These are phyloP conservation scores for Beauveria rudraprayagi DNA, from an alignment of 2,329 filamentous ascomycete species.

Conservation along the genomic window DNA sequence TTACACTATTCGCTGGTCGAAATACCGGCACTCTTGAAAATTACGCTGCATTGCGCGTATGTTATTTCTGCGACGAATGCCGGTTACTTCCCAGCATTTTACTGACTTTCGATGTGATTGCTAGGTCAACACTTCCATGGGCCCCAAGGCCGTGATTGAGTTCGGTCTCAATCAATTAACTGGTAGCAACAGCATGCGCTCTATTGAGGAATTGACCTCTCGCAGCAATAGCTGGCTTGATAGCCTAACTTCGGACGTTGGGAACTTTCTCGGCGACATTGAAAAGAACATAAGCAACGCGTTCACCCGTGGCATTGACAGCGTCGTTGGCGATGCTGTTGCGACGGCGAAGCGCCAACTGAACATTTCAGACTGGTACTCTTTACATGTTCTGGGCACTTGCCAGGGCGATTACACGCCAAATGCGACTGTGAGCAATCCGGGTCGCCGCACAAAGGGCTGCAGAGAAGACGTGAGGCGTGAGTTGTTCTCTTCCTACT, in stretches of 20 bases:
- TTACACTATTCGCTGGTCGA: slow-evolving; percentile 2
- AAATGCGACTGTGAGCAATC: slow-evolving; percentile 29
- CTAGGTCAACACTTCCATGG: slow-evolving; percentile 5
- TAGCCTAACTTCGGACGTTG: background rate
- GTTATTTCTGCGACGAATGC: background rate
- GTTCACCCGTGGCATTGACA: slow-evolving; percentile 30
- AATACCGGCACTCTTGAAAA: slow-evolving; percentile 1
- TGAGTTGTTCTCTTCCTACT: slow-evolving; percentile 19
- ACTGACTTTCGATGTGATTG: background rate
- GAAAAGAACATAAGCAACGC: slow-evolving; percentile 11
- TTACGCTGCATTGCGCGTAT: background rate
- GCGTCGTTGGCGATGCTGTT: slow-evolving; percentile 31
- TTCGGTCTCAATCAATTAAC: background rate
- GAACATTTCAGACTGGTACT: slow-evolving; percentile 44
- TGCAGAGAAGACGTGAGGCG: slow-evolving; percentile 35
- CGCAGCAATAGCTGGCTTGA: background rate
- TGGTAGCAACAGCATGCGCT: background rate
- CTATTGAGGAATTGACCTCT: background rate
- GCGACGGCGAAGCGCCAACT: slow-evolving; percentile 34
- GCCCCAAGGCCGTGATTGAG: background rate
- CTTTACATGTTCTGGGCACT: slow-evolving; percentile 38
- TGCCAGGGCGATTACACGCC: slow-evolving; percentile 40
- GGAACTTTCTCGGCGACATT: background rate
- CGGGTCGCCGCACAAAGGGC: slow-evolving; percentile 35
- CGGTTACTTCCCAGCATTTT: background rate